Evolutionary conservation across 352 stramenopile genomes (phyloP), one percentile per base, ranked within the genome.

Genomic region (Globisporangium takayamanum): DNA sequence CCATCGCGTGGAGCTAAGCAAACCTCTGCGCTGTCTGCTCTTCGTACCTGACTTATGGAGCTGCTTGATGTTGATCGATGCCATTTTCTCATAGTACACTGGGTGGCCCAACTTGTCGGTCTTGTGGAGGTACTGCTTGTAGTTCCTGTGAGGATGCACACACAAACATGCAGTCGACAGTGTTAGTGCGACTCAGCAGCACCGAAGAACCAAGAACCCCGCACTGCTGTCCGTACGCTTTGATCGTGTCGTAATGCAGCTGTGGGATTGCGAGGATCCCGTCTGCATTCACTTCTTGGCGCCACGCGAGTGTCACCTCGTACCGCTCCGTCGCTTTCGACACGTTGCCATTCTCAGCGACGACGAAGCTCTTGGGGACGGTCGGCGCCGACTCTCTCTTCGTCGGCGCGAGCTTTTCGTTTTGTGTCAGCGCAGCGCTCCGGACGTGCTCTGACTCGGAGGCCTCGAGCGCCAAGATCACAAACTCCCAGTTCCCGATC

Each of bases 1-100:
- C 33, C 33, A 11, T 11, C 33, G 33, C 33, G 8, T 11, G 33
- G 10, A 39, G 33, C 4, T 8, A 8, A 50, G 11, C 20, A 12
- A 52, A 8, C 12, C 36, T 37, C 16, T 33, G 37, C 16, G 16
- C n/a, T 37, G 33, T 39, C 8, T 26, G 28, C 16, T 7, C 4
- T 20, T 50, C 54, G 28, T 58, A 74, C 69, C 73, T 8, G 66
- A 71, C 50, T 88, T 86, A 64, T 87, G 80, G 5, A 96, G 68
- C 50, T 85, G 70, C 53, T 82, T 78, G 3, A 95, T 84, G 65
- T 94, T 89, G 62, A 95, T 94, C 10, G 64, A 77, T 16, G 78
- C 82, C 33, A 93, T 74, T 55, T 93, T 89, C 59, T 94, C 78
- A 41, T 85, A 84, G 69, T 91, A 95, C 7, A 94, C 67, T 0